Percentiles rank a stretch among this genome's conserved stretches.
Evolutionary conservation across 2,329 filamentous ascomycete genomes (phyloP).

Genomic region (Tricladium varicosporioides): DNA sequence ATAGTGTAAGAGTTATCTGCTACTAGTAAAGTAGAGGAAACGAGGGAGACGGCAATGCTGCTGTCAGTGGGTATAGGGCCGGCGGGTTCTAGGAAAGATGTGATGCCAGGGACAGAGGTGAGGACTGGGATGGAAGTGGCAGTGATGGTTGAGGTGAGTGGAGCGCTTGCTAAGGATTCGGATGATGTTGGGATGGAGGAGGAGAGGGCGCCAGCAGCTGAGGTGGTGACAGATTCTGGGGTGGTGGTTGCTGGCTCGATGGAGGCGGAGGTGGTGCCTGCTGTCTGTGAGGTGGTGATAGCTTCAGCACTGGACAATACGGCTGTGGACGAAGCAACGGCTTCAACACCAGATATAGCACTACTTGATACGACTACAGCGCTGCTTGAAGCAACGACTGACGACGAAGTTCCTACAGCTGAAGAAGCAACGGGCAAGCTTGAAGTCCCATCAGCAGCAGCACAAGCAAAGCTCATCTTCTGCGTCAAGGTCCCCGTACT

Average conservation of each 20-base stretch:
- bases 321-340: not conserved
- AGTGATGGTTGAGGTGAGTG: too few species aligned
- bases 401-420: not conserved
- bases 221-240: too few species aligned
- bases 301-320: too few species aligned
- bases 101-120: too few species aligned
- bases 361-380: not conserved
- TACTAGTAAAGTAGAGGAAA: not conserved
- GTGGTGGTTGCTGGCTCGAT: too few species aligned
- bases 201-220: too few species aligned
- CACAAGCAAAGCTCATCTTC: constrained; percentile 55
- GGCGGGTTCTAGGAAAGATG: not conserved
- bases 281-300: too few species aligned
- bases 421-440: not conserved
- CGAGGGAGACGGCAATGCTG: not conserved
- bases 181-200: too few species aligned
- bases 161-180: too few species aligned
- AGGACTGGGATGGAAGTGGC: too few species aligned
- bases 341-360: not conserved
- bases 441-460: constrained; percentile 11
- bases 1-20: not conserved
- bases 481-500: constrained; percentile 31
- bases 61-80: not conserved
- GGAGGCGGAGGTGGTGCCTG: too few species aligned
- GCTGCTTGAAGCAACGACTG: not conserved